Conservation (phyloP, 768 basidiomycete species). For the Wakefieldia striispora region DNA sequence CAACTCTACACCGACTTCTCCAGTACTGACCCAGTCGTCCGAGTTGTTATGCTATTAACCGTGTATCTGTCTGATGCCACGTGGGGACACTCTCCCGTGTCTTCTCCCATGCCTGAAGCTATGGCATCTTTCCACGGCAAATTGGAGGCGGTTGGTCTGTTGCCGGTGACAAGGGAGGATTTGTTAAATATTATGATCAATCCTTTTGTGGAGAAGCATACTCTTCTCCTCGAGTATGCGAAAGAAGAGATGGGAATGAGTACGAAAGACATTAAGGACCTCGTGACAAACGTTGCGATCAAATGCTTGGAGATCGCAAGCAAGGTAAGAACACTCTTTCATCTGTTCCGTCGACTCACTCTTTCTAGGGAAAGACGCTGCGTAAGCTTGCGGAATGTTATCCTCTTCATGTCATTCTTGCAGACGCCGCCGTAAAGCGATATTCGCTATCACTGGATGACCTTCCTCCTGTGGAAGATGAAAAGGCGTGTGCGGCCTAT, state of each 20-base stretch:
- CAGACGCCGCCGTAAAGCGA: constrained; percentile 44
- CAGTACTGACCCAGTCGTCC: constrained; percentile 54
- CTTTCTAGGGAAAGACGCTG: constrained; percentile 60
- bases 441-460: constrained; percentile 54
- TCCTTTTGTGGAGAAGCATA: constrained; percentile 65
- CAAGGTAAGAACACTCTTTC: constrained; percentile 30
- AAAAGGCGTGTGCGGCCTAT: constrained; percentile 42
- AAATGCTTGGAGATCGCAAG: constrained; percentile 61
- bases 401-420: constrained; percentile 44
- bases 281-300: constrained; percentile 59
- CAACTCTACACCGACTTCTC: constrained; percentile 69
- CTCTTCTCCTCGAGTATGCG: constrained; percentile 51
- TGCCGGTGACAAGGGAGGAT: constrained; percentile 57
- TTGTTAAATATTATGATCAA: constrained; percentile 61
- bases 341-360: constrained; percentile 9
- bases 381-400: constrained; percentile 52
- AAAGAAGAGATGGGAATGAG: constrained; percentile 42
- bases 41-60: constrained; percentile 71
- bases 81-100: constrained; percentile 27
- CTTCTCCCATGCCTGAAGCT: constrained; percentile 27
- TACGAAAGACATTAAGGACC: constrained; percentile 38
- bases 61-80: constrained; percentile 47
- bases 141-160: constrained; percentile 53
- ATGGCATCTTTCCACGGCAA: constrained; percentile 42
- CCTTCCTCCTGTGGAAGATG: constrained; percentile 54